Percentiles rank a stretch among this genome's conserved stretches.
phyloP scores from a whole-genome alignment of 2,329 filamentous ascomycete species.

The Laburnicola sp. region DNA sequence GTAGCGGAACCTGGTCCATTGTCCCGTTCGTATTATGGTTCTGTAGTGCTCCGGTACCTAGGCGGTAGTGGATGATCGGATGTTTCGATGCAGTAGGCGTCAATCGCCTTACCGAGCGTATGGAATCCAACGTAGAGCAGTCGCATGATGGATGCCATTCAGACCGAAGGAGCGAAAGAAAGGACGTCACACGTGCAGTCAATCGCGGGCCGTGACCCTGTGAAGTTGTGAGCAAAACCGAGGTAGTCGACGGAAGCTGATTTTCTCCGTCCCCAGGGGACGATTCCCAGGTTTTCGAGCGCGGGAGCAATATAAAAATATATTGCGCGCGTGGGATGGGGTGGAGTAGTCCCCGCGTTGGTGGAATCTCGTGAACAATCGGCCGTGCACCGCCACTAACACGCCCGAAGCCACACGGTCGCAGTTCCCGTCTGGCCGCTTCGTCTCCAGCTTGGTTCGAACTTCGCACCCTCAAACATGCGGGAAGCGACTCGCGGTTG shows the following conservation, averaged over 20 bases:
- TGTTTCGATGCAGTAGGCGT: too few species aligned
- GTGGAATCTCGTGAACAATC: not conserved
- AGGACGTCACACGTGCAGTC: not conserved
- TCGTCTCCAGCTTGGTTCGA: not conserved
- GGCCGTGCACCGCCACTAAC: slow-evolving; percentile 2
- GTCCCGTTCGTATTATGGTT: not conserved
- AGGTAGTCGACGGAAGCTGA: slow-evolving; percentile 2
- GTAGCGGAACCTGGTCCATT: slow-evolving; percentile 4
- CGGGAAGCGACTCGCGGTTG: not conserved
- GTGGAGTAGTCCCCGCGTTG: slow-evolving; percentile 1
- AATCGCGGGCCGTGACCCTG: not conserved
- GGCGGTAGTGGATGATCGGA: not conserved
- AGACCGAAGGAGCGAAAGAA: not conserved
- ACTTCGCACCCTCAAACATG: not conserved
- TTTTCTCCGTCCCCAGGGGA: slow-evolving; percentile 4
- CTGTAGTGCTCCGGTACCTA: not conserved
- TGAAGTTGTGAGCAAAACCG: not conserved
- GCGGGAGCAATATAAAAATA: slow-evolving; percentile 9
- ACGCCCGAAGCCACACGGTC: not conserved
- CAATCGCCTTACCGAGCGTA: not conserved
- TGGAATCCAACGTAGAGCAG: not conserved
- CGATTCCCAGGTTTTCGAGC: slow-evolving; percentile 8
- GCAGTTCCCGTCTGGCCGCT: not conserved
- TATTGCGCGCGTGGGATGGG: slow-evolving; percentile 10
- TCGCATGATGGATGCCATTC: not conserved